Evolutionary conservation across 2,329 filamentous ascomycete genomes (phyloP).

Genomic region (Trichoderma oligosporum): DNA sequence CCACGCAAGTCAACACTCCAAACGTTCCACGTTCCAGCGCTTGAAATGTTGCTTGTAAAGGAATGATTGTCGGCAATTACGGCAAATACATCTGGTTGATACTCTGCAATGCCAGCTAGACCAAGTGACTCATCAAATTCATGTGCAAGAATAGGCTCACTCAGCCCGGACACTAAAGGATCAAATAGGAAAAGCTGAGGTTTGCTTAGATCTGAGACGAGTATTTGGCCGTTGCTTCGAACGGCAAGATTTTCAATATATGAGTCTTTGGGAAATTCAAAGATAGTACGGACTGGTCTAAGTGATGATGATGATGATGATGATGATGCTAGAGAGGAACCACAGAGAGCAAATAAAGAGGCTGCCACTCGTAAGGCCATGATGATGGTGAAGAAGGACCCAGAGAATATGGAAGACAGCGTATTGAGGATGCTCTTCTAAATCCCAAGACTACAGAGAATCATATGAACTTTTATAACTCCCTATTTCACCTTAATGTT

Average conservation of each 20-base stretch:
- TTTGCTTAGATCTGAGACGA: constrained; percentile 31
- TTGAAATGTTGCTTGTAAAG: constrained; percentile 19
- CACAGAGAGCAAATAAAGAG: neutral
- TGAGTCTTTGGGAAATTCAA: constrained; percentile 12
- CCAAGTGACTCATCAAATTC: constrained; percentile 27
- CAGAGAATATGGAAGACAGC: neutral
- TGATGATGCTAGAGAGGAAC: neutral
- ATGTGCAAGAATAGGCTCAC: constrained; percentile 28
- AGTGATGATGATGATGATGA: neutral
- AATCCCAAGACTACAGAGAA: neutral
- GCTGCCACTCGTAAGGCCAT: neutral
- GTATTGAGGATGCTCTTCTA: neutral
- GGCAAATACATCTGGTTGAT: constrained; percentile 32
- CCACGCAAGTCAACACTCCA: constrained; percentile 25
- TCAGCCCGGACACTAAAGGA: constrained; percentile 22
- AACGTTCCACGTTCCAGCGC: constrained; percentile 24
- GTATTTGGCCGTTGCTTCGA: constrained; percentile 35
- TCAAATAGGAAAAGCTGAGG: constrained; percentile 35
- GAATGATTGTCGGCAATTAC: constrained; percentile 28
- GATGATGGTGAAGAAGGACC: neutral
- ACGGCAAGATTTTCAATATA: constrained; percentile 36
- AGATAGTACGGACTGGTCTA: constrained; percentile 5
- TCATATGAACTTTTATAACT: neutral
- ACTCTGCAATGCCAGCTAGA: constrained; percentile 37
- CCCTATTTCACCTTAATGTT: neutral